Conservation (phyloP, 805 yeast genomes). For the Lipomyces kockii region DNA sequence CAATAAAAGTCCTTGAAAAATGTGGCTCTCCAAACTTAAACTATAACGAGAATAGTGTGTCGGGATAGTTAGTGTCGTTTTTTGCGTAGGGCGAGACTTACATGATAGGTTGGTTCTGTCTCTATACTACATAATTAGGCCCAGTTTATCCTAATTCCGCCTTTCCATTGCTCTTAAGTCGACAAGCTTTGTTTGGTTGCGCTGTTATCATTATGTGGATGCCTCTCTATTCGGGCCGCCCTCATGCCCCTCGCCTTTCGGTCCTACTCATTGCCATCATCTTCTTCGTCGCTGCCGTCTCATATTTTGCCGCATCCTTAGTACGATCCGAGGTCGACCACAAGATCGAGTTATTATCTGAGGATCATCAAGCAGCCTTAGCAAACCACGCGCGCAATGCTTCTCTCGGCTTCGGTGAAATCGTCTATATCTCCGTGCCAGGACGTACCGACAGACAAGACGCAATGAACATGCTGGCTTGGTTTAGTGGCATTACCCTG, state of each 20-base stretch:
- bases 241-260: not conserved
- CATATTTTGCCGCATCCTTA: not conserved
- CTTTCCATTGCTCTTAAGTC: not conserved
- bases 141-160: not conserved
- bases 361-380: not conserved
- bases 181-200: not conserved
- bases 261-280: not conserved
- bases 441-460: too few relatives aligned
- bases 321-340: not conserved
- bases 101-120: not conserved
- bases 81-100: too few relatives aligned
- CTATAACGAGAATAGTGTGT: too few relatives aligned
- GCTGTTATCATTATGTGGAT: not conserved
- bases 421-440: constrained; percentile 25
- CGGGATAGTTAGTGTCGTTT: too few relatives aligned
- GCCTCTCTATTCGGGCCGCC: not conserved
- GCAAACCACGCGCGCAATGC: constrained; percentile 16
- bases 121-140: not conserved
- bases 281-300: not conserved
- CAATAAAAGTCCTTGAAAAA: too few relatives aligned
- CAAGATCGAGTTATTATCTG: not conserved
- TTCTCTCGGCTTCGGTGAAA: constrained; percentile 26
- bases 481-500: constrained; percentile 16
- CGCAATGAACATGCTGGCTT: constrained; percentile 25
- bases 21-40: not conserved